Conservation (phyloP, 345 rosid genomes). For the Eucalyptus marginata region DNA sequence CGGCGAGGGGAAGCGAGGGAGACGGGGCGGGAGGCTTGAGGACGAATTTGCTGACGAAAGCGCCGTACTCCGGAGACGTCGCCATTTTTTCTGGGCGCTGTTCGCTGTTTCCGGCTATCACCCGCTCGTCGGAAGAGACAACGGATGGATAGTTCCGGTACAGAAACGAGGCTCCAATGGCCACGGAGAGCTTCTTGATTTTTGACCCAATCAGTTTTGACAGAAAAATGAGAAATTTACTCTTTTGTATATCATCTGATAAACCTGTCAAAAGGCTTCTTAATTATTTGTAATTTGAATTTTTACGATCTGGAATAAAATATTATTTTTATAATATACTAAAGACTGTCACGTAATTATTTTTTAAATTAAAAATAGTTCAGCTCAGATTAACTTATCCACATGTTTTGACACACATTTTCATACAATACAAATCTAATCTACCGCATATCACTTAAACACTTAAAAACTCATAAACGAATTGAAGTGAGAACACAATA, state of each 20-base stretch:
- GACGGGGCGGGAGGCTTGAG: slow-evolving; percentile 34
- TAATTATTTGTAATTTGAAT: rapidly evolving
- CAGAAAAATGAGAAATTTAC: neutral
- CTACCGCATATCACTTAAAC: too few relatives aligned
- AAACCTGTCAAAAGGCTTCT: rapidly evolving
- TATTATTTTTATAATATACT: rapidly evolving
- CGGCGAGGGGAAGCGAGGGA: slow-evolving; percentile 45
- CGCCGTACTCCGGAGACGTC: slow-evolving; percentile 42
- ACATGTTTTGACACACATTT: too few relatives aligned
- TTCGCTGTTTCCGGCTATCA: neutral
- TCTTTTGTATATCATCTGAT: neutral
- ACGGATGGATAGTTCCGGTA: neutral
- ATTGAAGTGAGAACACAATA: rapidly evolving
- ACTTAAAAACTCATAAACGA: rapidly evolving
- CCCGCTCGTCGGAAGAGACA: neutral
- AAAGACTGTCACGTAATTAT: too few relatives aligned
- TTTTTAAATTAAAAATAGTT: rapidly evolving
- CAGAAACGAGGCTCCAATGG: neutral
- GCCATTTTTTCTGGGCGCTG: slow-evolving; percentile 16
- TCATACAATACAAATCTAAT: rapidly evolving
- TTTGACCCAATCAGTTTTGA: neutral
- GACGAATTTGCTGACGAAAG: slow-evolving; percentile 66
- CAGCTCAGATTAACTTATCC: rapidly evolving
- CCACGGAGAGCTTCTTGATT: neutral
- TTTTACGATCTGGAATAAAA: rapidly evolving